Base-by-base conservation (phyloP, 352 stramenopile genomes). In the Phytophthora kernoviae region DNA sequence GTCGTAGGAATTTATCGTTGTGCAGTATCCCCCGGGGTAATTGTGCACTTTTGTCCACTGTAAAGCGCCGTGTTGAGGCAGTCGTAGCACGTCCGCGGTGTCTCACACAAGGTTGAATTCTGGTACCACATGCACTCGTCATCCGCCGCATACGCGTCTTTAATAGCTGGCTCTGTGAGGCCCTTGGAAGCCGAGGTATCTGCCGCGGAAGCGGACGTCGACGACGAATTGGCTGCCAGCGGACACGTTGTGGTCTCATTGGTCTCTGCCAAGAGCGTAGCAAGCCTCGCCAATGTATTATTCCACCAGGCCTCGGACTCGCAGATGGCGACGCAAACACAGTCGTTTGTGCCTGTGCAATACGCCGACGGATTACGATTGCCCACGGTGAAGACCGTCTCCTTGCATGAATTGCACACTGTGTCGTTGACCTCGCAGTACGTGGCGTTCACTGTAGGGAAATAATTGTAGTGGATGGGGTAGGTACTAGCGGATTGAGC, bases 401-500 rank as follows among this genome's bases (percentile, higher is more conserved):
- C 45, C 30, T 68, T 59, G 44, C 79, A 89, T 0, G 41, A 59
- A 27, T 45, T 64, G 51, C 79, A 89, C 11, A 60, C 32, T 26
- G 33, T 37, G 54, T 89, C 79, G 43, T 69, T 57, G 0, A 24
- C 1, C 20, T 75, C 75, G 40, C 79, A 89, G 58, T 89, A 89
- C 4, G 77, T 84, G 39, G 75, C 58, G 61, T 87, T 87, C 9
- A 51, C 34, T 32, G 71, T 52, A 21, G 73, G 63, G 45, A 89
- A 89, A 54, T 83, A 86, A 75, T 87, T 89, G 67, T 79, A 75
- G 36, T 80, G 75, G 49, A 79, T 71, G 34, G 75, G 76, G 34
- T 71, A 86, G 8, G 42, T 58, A 18, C 56, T 52, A 0, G 72
- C 59, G 5, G 69, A 55, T 24, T 72, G 74, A 1, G 32, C n/a